Conservation (phyloP, 139 green algal species). For the Chlamydomonas sp. region DNA sequence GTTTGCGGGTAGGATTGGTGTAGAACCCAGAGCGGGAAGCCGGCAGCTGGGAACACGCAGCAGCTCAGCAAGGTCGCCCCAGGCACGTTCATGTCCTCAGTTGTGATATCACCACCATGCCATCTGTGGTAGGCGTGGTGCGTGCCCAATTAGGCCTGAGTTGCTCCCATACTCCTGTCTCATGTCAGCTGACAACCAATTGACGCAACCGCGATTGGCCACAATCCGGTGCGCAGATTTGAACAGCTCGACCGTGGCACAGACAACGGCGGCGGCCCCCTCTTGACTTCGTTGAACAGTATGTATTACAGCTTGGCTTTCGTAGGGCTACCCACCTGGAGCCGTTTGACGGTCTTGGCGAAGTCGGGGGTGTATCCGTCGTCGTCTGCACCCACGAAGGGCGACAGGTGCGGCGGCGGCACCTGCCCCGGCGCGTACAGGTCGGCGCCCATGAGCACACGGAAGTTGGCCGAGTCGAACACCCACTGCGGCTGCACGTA, state of each 20-base stretch:
- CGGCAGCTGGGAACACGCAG: background rate
- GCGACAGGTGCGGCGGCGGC: slow-evolving; percentile 95
- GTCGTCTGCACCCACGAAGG: slow-evolving; percentile 92
- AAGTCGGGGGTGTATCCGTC: slow-evolving; percentile 98
- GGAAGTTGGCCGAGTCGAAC: slow-evolving; percentile 93
- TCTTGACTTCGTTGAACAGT: too few species aligned
- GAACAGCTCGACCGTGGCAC: too few species aligned
- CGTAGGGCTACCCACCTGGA: slow-evolving; percentile 71
- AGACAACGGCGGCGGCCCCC: too few species aligned
- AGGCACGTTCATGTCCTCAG: slow-evolving; percentile 24
- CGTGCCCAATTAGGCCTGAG: slow-evolving; percentile 30
- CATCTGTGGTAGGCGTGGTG: background rate
- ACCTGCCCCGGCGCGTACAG: slow-evolving; percentile 86
- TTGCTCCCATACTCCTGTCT: background rate
- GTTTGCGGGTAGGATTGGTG: too few species aligned
- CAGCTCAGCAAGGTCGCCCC: background rate
- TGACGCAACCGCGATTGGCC: too few species aligned
- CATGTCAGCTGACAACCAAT: too few species aligned
- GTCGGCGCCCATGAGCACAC: slow-evolving; percentile 75
- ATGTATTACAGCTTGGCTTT: too few species aligned
- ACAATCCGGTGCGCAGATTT: too few species aligned
- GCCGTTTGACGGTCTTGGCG: slow-evolving; percentile 71
- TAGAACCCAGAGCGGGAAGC: too few species aligned
- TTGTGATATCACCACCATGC: slow-evolving; percentile 32
- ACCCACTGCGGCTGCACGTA: slow-evolving; percentile 99